Conservation (phyloP, 2,329 filamentous ascomycete species). For the Chaetomiaceae sp. region DNA sequence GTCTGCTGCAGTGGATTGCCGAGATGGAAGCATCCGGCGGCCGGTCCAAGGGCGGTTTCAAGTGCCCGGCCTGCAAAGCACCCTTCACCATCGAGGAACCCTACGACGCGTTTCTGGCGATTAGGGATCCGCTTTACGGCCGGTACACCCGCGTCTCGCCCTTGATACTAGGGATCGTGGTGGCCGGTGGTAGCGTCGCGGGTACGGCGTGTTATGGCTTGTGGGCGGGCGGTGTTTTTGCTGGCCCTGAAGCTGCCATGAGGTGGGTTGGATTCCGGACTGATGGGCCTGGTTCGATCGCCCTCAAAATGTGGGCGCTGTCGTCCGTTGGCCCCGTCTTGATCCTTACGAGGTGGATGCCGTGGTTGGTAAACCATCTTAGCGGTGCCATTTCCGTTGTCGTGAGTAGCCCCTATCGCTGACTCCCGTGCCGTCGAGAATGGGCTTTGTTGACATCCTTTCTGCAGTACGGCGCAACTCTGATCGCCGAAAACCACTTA, state of each 20-base stretch:
- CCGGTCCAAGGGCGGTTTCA: constrained; percentile 57
- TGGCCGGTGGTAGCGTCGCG: constrained; percentile 47
- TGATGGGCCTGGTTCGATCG: not conserved
- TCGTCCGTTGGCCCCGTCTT: too few species aligned
- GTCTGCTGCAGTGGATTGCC: constrained; percentile 88
- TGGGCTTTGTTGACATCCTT: too few species aligned
- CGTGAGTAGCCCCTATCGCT: too few species aligned
- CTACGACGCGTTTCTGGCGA: constrained; percentile 64
- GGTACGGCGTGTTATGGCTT: constrained; percentile 51
- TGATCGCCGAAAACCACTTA: constrained; percentile 42
- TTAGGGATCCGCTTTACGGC: constrained; percentile 55
- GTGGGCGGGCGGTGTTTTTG: constrained; percentile 47
- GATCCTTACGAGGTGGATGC: too few species aligned
- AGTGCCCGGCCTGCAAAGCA: constrained; percentile 86
- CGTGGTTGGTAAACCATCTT: too few species aligned
- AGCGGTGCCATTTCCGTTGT: too few species aligned
- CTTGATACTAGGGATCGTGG: constrained; percentile 59
- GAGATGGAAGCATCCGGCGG: constrained; percentile 63
- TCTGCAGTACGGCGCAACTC: constrained; percentile 43
- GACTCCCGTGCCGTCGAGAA: too few species aligned
- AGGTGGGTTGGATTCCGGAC: constrained; percentile 34
- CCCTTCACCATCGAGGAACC: constrained; percentile 73
- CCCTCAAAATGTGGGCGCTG: too few species aligned
- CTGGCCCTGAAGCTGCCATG: constrained; percentile 42
- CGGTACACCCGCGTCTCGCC: constrained; percentile 52